Evolutionary conservation across 2,329 filamentous ascomycete genomes (phyloP), one percentile per base, ranked within the genome.

Genomic region (Macrophomina tecta): DNA sequence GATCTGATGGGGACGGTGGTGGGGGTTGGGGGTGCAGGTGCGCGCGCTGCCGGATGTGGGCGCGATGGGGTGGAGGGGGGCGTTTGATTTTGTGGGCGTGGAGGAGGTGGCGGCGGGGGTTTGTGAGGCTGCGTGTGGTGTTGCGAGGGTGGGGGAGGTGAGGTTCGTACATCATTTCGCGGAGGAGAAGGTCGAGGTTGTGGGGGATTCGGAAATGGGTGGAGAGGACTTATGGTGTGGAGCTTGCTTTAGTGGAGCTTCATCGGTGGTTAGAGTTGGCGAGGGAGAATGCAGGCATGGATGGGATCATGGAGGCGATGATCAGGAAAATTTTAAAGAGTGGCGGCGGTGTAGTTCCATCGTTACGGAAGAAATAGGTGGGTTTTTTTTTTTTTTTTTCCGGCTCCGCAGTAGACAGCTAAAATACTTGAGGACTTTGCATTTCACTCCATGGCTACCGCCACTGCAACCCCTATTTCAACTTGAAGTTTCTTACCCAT

Each of bases 1-100:
- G 68, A 68, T 23, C 52, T 56, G 23, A 11, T 71, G 58, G 62
- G 58, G 3, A 68, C 69, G 30, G 60, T 70, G 16, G 49, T 67
- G n/a, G 45, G 63, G 4, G 70, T 18, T 66, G 28, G 67, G 52
- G 56, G 34, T 36, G 9, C 52, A 32, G 53, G 62, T 70, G 68
- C 64, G 70, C 40, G 66, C 69, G 49, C 68, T 71, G 30, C 70
- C 68, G 42, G 23, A 30, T 28, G 23, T 51, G 9, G 12, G 16
- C 32, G 32, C 6, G 11, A 12, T 12, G 18, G 7, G n/a, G 16
- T 53, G 12, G 28, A 56, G 3, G 23, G 63, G 9, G 5, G 23
- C 38, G 18, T 48, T 65, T 34, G 63, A 65, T 28, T 65, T 56
- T 9, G 7, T 34, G 16, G 34, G 16, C 16, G 63, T 48, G 23